Evolutionary conservation across 495 filamentous ascomycete genomes (phyloP).

Genomic region (Trichoderma asperelloides): DNA sequence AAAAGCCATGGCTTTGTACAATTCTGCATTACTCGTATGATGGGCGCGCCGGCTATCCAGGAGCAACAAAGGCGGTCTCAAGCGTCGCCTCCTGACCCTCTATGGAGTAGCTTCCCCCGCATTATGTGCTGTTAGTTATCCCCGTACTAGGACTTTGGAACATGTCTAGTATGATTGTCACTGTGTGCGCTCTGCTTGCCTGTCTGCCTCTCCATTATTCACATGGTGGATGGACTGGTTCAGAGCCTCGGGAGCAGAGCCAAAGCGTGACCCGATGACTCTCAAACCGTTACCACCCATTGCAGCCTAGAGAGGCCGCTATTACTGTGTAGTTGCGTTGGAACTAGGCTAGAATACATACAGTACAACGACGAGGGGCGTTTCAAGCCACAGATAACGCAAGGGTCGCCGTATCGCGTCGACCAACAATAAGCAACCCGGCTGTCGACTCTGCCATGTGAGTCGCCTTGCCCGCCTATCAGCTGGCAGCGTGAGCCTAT

Average conservation of each 20-base stretch:
- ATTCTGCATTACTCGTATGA: no score
- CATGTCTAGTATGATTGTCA: neutral
- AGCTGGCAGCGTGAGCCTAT: no score
- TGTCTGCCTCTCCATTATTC: neutral
- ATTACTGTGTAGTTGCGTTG: neutral
- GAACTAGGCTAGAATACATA: no score
- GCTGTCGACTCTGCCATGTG: neutral
- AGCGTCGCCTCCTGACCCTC: neutral
- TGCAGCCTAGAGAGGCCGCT: neutral
- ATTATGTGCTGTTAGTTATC: no score
- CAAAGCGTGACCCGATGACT: neutral
- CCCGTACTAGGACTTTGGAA: neutral
- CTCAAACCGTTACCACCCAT: neutral
- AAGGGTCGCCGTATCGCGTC: neutral
- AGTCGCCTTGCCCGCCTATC: neutral
- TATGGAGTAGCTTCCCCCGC: no score
- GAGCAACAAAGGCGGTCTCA: neutral
- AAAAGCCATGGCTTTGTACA: no score
- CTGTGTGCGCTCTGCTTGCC: neutral
- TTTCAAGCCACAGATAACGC: conserved; percentile 1
- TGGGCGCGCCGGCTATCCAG: no score
- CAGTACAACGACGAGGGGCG: neutral
- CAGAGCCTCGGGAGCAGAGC: neutral
- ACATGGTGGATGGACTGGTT: neutral
- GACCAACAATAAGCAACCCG: no score